phyloP scores from a whole-genome alignment of 352 stramenopile genomes.

The Phytophthora hybrid region DNA sequence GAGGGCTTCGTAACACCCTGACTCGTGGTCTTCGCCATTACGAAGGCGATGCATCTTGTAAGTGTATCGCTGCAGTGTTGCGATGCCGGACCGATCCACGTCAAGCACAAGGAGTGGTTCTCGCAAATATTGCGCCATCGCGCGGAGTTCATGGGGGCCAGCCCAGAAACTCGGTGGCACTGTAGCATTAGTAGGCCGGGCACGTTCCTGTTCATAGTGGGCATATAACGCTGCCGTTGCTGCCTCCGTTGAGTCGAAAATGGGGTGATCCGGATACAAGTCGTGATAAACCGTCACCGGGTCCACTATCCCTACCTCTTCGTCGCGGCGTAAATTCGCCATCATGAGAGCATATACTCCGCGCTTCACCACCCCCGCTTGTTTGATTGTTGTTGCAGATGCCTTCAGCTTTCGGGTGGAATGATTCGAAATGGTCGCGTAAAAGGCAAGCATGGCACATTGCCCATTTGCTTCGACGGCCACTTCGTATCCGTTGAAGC shows the following conservation, averaged over 20 bases:
- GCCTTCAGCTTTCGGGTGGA: not conserved
- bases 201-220: not conserved
- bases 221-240: not conserved
- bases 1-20: not conserved
- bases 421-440: not conserved
- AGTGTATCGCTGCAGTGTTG: not conserved
- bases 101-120: not conserved
- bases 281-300: not conserved
- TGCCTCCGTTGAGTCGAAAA: not conserved
- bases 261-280: not conserved
- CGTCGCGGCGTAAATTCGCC: not conserved
- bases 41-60: not conserved
- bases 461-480: not conserved
- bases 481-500: not conserved
- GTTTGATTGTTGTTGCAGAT: not conserved
- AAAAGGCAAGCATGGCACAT: not conserved
- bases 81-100: not conserved
- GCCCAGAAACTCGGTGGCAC: not conserved
- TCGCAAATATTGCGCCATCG: not conserved
- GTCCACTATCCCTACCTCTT: not conserved
- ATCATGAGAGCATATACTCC: not conserved
- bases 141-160: not conserved
- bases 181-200: not conserved
- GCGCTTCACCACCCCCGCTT: not conserved
- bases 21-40: not conserved